These are phyloP conservation scores for Microdochium bolleyi DNA, from an alignment of 2,329 filamentous ascomycete genomes.

Conservation along the genomic window DNA sequence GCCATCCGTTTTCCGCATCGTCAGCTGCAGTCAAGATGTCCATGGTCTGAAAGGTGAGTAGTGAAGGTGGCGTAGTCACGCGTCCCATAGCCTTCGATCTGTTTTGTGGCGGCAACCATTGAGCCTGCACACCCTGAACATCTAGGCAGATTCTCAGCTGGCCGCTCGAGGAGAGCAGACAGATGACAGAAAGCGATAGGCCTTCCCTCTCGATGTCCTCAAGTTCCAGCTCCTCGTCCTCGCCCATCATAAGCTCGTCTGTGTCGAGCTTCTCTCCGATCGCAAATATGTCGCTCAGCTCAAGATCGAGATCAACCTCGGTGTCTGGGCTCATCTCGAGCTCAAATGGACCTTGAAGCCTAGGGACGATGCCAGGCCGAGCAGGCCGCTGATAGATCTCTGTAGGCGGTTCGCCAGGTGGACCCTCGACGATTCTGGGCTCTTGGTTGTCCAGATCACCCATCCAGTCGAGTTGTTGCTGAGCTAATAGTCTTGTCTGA, in stretches of 20 bases:
- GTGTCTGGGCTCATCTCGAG: conserved; percentile 44
- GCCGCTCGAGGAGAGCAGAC: conserved; percentile 52
- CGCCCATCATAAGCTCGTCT: conserved; percentile 54
- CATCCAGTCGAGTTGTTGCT: conserved; percentile 63
- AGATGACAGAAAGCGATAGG: conserved; percentile 51
- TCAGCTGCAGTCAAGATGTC: conserved; percentile 50
- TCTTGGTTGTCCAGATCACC: conserved; percentile 57
- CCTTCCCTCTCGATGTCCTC: conserved; percentile 51
- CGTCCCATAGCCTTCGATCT: conserved; percentile 36
- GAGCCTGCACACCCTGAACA: conserved; percentile 53
- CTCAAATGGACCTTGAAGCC: conserved; percentile 55
- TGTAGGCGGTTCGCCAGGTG: conserved; percentile 36
- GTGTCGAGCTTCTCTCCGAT: conserved; percentile 56
- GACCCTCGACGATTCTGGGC: conserved; percentile 43
- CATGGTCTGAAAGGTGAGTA: conserved; percentile 55
- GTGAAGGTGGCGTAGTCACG: conserved; percentile 32
- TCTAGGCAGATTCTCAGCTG: conserved; percentile 55
- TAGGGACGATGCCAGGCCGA: conserved; percentile 49
- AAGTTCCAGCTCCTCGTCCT: conserved; percentile 52
- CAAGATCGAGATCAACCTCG: conserved; percentile 47
- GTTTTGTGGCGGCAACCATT: conserved; percentile 53
- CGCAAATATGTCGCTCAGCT: conserved; percentile 53
- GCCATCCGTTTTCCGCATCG: conserved; percentile 50
- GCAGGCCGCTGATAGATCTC: conserved; percentile 51
- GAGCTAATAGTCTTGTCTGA: conserved; percentile 46